Evolutionary conservation across 345 rosid genomes (phyloP).

Genomic region (Atalantia buxifolia): DNA sequence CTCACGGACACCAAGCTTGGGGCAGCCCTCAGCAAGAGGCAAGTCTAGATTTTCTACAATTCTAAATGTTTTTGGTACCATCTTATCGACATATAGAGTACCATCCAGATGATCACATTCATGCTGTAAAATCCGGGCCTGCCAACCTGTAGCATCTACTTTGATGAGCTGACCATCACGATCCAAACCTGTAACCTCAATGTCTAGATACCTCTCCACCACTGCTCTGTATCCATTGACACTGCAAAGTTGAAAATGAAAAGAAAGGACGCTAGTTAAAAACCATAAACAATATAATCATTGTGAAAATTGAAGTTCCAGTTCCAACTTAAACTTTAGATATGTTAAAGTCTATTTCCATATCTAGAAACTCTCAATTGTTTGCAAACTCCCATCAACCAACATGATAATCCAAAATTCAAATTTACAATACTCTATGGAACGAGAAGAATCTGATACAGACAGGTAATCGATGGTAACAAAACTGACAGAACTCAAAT

Average conservation of each 20-base stretch:
- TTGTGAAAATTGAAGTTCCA: neutral
- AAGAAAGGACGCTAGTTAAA: neutral
- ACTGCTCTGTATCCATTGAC: slow-evolving; percentile 83
- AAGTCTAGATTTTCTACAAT: slow-evolving; percentile 66
- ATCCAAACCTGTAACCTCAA: slow-evolving; percentile 72
- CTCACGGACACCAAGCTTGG: slow-evolving; percentile 55
- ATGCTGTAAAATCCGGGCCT: slow-evolving; percentile 85
- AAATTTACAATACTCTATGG: neutral
- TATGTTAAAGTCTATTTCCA: neutral
- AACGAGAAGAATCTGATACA: neutral
- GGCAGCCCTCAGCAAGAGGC: slow-evolving; percentile 84
- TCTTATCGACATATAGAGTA: slow-evolving; percentile 79
- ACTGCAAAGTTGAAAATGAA: slow-evolving; percentile 25
- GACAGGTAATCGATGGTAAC: neutral
- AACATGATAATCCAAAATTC: neutral
- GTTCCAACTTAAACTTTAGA: neutral
- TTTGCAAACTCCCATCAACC: too few species aligned
- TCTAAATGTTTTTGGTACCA: slow-evolving; percentile 79
- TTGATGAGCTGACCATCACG: slow-evolving; percentile 57
- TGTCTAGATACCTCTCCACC: slow-evolving; percentile 78
- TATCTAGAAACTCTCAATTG: neutral
- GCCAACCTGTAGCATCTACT: slow-evolving; percentile 91
- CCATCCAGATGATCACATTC: slow-evolving; percentile 94
- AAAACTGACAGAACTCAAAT: neutral
- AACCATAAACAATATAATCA: neutral